Evolutionary conservation across 2,329 filamentous ascomycete species (phyloP).

Genomic region (Colletotrichum brevisporum): DNA sequence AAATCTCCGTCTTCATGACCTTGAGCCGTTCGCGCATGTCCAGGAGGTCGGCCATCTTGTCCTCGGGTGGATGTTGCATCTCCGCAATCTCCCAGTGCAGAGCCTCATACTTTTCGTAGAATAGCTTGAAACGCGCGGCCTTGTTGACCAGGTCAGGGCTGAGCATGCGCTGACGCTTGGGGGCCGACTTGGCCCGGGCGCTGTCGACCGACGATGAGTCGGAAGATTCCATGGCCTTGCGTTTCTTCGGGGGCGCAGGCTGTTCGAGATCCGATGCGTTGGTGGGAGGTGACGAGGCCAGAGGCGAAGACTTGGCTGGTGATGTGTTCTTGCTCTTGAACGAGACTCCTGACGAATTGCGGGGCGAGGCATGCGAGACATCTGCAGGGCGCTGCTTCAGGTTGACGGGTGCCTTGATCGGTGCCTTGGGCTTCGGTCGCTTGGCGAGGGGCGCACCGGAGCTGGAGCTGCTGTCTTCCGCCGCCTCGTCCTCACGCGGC

Average conservation of each 20-base stretch:
- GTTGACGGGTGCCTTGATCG: conserved; percentile 48
- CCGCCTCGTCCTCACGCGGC: conserved; percentile 61
- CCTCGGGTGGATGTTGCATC: conserved; percentile 64
- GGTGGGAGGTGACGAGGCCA: conserved; percentile 76
- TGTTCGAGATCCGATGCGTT: conserved; percentile 75
- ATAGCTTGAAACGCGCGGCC: conserved; percentile 69
- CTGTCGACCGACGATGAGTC: conserved; percentile 36
- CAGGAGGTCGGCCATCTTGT: conserved; percentile 65
- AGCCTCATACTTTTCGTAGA: conserved; percentile 69
- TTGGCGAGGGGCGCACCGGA: conserved; percentile 72
- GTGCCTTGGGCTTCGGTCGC: conserved; percentile 66
- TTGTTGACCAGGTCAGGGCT: conserved; percentile 65
- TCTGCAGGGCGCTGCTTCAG: conserved; percentile 65
- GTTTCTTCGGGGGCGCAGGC: conserved; percentile 58
- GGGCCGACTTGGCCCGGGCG: conserved; percentile 39
- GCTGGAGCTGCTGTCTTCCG: conserved; percentile 69
- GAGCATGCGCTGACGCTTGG: conserved; percentile 57
- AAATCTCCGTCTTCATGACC: conserved; percentile 72
- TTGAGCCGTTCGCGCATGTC: conserved; percentile 69
- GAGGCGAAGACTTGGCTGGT: conserved; percentile 73
- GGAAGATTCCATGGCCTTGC: conserved; percentile 52
- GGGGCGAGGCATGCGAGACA: conserved; percentile 62
- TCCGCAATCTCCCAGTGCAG: conserved; percentile 69
- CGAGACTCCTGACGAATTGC: conserved; percentile 56
- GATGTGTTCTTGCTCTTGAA: conserved; percentile 63